Conservation (phyloP, 306 rosid genomes). For the Mucuna pruriens region DNA sequence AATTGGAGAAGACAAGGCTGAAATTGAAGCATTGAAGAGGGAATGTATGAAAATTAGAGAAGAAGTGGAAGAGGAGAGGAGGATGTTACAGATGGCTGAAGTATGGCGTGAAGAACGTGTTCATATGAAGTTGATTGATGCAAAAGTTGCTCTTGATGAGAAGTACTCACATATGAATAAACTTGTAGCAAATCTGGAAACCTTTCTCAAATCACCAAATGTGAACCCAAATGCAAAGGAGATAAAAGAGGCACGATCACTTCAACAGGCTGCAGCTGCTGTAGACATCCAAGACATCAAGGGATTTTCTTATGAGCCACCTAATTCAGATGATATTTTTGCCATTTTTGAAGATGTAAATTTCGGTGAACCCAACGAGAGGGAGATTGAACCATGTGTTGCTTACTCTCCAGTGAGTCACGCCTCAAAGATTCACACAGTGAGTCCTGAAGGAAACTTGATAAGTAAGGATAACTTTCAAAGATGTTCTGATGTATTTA, state of each 20-base stretch:
- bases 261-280: conserved; percentile 64
- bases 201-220: conserved; percentile 52
- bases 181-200: conserved; percentile 73
- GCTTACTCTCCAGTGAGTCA: conserved; percentile 69
- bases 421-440: conserved; percentile 71
- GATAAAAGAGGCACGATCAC: conserved; percentile 63
- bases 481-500: conserved; percentile 49
- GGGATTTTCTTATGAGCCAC: conserved; percentile 71
- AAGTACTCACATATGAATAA: conserved; percentile 87
- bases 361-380: conserved; percentile 65
- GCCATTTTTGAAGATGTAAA: conserved; percentile 74
- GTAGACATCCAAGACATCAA: conserved; percentile 70
- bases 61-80: conserved; percentile 87
- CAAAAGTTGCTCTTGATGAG: conserved; percentile 86
- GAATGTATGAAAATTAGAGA: conserved; percentile 71
- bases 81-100: conserved; percentile 95
- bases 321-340: conserved; percentile 77
- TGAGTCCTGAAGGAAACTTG: conserved; percentile 66
- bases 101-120: conserved; percentile 99
- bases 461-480: conserved; percentile 53
- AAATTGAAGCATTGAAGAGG: conserved; percentile 76
- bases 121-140: conserved; percentile 94
- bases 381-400: conserved; percentile 75
- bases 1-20: conserved; percentile 93
- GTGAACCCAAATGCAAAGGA: conserved; percentile 66